Percentiles rank a stretch among this genome's conserved stretches.
These are phyloP conservation scores for Vicia villosa DNA, from an alignment of 306 rosid genomes.

Conservation along the genomic window DNA sequence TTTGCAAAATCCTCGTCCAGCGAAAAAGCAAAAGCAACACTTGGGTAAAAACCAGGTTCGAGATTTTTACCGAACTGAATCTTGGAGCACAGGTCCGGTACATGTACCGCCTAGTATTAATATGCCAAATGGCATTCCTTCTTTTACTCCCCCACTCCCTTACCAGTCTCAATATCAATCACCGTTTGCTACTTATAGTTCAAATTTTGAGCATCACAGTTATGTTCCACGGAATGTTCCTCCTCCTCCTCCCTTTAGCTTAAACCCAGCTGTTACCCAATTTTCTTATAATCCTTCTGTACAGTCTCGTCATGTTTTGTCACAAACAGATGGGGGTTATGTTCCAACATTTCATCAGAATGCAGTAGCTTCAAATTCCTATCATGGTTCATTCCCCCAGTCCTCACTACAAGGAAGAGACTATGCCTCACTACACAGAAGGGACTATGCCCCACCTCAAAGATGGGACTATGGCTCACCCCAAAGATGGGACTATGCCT, in stretches of 20 bases:
- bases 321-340: constrained; percentile 14
- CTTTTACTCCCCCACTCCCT: constrained; percentile 14
- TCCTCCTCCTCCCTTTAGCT: constrained; percentile 18
- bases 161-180: constrained; percentile 24
- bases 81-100: constrained; percentile 6
- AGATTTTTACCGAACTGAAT: constrained; percentile 25
- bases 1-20: constrained; percentile 14
- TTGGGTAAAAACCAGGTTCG: constrained; percentile 4
- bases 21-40: constrained; percentile 33
- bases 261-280: constrained; percentile 13
- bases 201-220: constrained; percentile 25
- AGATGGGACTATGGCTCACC: too few relatives aligned
- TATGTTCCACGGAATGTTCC: constrained; percentile 24
- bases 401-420: constrained; percentile 20
- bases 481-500: not conserved
- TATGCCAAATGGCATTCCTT: constrained; percentile 4
- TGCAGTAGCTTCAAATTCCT: constrained; percentile 22
- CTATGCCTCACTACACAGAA: not conserved
- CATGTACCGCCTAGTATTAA: not conserved
- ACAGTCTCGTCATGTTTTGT: constrained; percentile 11
- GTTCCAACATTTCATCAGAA: constrained; percentile 17
- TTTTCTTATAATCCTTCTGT: constrained; percentile 9
- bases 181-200: constrained; percentile 19
- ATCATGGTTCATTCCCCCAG: constrained; percentile 6
- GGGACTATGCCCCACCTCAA: not conserved